Evolutionary conservation across 495 filamentous ascomycete genomes (phyloP), one percentile per base, ranked within the genome.

Genomic region (Talaromyces proteolyticus): DNA sequence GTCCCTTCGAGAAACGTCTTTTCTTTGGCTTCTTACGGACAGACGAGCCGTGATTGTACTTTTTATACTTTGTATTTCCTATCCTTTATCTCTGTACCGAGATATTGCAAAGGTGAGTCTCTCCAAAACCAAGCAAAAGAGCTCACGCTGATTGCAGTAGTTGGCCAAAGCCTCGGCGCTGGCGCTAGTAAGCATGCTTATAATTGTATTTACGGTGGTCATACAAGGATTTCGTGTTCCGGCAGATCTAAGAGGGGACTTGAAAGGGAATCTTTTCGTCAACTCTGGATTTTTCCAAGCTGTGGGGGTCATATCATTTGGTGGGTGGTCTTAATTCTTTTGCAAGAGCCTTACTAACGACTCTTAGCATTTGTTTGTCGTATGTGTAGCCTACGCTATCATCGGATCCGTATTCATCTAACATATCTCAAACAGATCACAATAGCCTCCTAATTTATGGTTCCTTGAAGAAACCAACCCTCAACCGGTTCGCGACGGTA

Each of bases 361-460:
- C 51, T 41, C 53, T 14, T 56, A 91, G 88, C 89, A 47, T 94
- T 95, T 57, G 89, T 95, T 53, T 95, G 89, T 68, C 84, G 82
- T 85, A 78, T 48, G 76, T 74, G 24, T 12, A 22, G 26, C 53
- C 40, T n/a, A 44, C 14, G 10, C 40, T 16, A 5, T 10, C 46
- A 20, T 19, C 22, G n/a, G n/a, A 16, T 14, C 24, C 26, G 25
- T 42, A 8, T 53, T 18, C 44, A 7, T 42, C 18, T 37, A 38
- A 51, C 37, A 1, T 14, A 29, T 17, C 10, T 11, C 20, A 25
- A n/a, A 20, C 46, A 86, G 82, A 98, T 62, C 93, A 98, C 64
- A 98, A 97, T 67, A 92, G 87, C 47, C 86, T 98, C 52, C 73
- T 98, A 23, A 98, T 98, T 60, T 98, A 98, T 67, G 92, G 91